Percentiles rank a stretch among this genome's conserved stretches.
phyloP scores from a whole-genome alignment of 2,329 filamentous ascomycete genomes.

The Penicillium aurantiogriseum region DNA sequence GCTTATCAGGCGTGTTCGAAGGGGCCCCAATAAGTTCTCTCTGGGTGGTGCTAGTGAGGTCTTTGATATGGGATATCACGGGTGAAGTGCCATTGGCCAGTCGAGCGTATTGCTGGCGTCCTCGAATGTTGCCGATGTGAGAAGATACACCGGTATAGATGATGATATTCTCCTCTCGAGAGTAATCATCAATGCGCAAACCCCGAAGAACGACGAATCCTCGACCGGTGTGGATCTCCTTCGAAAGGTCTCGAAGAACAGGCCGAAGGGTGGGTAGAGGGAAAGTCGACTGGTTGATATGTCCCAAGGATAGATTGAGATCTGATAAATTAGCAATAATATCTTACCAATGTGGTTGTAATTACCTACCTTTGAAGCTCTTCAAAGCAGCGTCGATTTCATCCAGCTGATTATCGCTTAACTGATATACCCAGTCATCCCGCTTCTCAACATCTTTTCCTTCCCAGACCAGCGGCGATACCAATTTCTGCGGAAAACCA shows the following conservation, averaged over 20 bases:
- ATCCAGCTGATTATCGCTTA: constrained; percentile 35
- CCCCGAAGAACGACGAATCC: constrained; percentile 49
- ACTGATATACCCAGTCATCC: constrained; percentile 38
- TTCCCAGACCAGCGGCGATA: constrained; percentile 50
- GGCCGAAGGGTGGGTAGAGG: constrained; percentile 39
- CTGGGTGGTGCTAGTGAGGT: constrained; percentile 43
- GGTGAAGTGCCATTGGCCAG: constrained; percentile 34
- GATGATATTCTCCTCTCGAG: constrained; percentile 35
- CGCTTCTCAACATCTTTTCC: constrained; percentile 37
- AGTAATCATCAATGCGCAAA: constrained; percentile 37
- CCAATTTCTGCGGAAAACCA: constrained; percentile 43
- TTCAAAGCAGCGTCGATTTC: constrained; percentile 46
- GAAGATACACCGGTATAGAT: constrained; percentile 47
- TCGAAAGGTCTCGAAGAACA: constrained; percentile 34
- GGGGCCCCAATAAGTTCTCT: constrained; percentile 18
- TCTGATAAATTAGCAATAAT: constrained; percentile 27
- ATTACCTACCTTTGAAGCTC: constrained; percentile 41
- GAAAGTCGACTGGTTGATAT: constrained; percentile 49
- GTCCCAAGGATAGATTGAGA: constrained; percentile 22
- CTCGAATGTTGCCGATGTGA: constrained; percentile 42
- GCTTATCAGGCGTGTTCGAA: constrained; percentile 30
- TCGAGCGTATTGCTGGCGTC: constrained; percentile 41
- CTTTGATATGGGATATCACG: constrained; percentile 62
- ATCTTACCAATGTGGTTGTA: background rate
- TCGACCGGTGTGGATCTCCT: constrained; percentile 40